phyloP scores from a whole-genome alignment of 2,329 filamentous ascomycete genomes.

The Cadophora sp. region DNA sequence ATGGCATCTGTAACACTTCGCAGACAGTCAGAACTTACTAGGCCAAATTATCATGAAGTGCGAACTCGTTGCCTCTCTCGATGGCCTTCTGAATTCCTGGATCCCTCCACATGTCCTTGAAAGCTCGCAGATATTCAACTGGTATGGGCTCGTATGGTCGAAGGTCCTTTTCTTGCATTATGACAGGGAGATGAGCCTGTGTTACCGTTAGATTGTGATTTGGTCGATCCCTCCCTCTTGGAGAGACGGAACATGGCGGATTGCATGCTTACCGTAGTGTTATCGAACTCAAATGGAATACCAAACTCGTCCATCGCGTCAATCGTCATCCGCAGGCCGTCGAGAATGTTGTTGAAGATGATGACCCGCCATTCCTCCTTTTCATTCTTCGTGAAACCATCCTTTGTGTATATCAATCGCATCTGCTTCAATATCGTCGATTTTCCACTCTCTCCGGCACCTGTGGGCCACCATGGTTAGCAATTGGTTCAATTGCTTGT shows the following conservation, averaged over 20 bases:
- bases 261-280: slow-evolving; percentile 72
- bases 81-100: slow-evolving; percentile 86
- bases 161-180: slow-evolving; percentile 83
- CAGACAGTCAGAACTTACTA: slow-evolving; percentile 69
- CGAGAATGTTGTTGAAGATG: slow-evolving; percentile 93
- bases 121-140: slow-evolving; percentile 76
- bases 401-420: slow-evolving; percentile 92
- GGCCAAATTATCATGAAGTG: slow-evolving; percentile 91
- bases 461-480: slow-evolving; percentile 54
- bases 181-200: slow-evolving; percentile 80
- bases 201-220: slow-evolving; percentile 9
- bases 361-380: slow-evolving; percentile 94
- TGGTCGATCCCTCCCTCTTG: background rate
- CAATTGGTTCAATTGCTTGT: slow-evolving; percentile 10
- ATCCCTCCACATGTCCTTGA: slow-evolving; percentile 86
- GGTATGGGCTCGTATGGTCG: slow-evolving; percentile 83
- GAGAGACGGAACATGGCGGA: background rate
- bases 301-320: slow-evolving; percentile 89
- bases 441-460: slow-evolving; percentile 94
- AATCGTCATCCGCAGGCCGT: slow-evolving; percentile 88
- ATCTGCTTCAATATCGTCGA: slow-evolving; percentile 98
- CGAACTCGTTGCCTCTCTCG: slow-evolving; percentile 92
- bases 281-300: slow-evolving; percentile 78
- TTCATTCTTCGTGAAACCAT: slow-evolving; percentile 85
- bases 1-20: slow-evolving; percentile 15